Conservation (phyloP, 768 basidiomycete species). For the Pisolithus microcarpus region DNA sequence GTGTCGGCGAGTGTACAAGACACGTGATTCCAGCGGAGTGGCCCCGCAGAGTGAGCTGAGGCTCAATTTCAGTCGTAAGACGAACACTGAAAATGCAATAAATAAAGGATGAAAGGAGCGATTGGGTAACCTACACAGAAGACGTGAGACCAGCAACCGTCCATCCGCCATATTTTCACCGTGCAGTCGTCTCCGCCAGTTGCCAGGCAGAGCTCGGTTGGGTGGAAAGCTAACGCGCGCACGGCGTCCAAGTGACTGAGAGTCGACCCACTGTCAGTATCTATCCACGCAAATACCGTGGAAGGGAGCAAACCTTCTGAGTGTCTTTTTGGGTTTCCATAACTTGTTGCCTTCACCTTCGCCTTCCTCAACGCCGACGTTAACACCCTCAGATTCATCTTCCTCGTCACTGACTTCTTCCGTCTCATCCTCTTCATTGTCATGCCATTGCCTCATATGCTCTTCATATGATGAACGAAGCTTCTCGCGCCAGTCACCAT, state of each 20-base stretch:
- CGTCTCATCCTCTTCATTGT: conserved; percentile 50
- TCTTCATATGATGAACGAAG: conserved; percentile 56
- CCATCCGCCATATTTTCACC: conserved; percentile 93
- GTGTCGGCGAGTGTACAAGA: conserved; percentile 70
- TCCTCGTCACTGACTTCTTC: conserved; percentile 68
- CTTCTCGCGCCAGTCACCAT: conserved; percentile 85
- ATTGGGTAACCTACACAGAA: conserved; percentile 53
- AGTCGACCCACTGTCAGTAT: conserved; percentile 5
- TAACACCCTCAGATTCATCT: conserved; percentile 46
- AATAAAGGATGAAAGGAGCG: conserved; percentile 2
- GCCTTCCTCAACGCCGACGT: conserved; percentile 51
- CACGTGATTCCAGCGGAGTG: conserved; percentile 89
- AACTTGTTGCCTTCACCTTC: conserved; percentile 65
- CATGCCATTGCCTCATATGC: conserved; percentile 33
- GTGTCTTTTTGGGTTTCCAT: conserved; percentile 81
- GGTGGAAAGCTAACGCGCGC: conserved; percentile 85
- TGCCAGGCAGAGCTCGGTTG: conserved; percentile 77
- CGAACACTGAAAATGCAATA: conserved; percentile 35
- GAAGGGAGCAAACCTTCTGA: conserved; percentile 69
- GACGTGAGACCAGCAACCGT: conserved; percentile 68
- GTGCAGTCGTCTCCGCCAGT: conserved; percentile 94
- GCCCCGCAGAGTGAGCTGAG: conserved; percentile 86
- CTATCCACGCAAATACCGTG: not conserved
- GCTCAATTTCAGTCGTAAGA: conserved; percentile 81
- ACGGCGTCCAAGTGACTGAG: conserved; percentile 88